These are phyloP conservation scores for Coelastrella sp. DNA, from an alignment of 139 green algal genomes.

Conservation along the genomic window DNA sequence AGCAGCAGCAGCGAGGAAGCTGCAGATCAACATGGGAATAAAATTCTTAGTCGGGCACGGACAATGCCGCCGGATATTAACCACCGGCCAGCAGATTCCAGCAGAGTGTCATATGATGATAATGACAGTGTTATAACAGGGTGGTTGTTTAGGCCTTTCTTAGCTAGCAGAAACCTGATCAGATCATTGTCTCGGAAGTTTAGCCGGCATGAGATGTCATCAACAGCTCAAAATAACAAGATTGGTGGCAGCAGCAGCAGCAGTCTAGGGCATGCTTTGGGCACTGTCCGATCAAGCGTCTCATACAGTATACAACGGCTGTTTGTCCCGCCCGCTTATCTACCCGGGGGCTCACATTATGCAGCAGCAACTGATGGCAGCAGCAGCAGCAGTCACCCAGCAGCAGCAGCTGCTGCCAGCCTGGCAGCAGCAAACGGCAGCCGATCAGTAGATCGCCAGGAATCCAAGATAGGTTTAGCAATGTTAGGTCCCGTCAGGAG, in stretches of 20 bases:
- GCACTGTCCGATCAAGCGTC: not conserved
- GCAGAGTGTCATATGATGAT: not conserved
- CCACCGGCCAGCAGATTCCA: conserved; percentile 18
- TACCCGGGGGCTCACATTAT: not conserved
- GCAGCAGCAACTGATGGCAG: not conserved
- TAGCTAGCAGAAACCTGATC: not conserved
- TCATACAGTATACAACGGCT: not conserved
- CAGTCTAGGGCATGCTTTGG: not conserved
- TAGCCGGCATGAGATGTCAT: not conserved
- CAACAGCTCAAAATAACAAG: not conserved
- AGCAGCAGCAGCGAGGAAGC: conserved; percentile 26
- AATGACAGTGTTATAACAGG: no score
- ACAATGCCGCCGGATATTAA: conserved; percentile 47
- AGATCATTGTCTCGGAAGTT: conserved; percentile 2
- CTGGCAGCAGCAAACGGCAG: no score
- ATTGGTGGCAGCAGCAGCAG: not conserved
- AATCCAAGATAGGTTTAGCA: not conserved
- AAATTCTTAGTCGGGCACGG: not conserved
- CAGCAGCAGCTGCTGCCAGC: not conserved
- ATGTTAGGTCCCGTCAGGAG: conserved; percentile 10
- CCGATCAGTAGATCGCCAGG: not conserved
- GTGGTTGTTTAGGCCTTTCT: not conserved
- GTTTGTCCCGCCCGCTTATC: conserved; percentile 28
- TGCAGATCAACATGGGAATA: not conserved
- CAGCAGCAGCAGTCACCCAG: not conserved